These are phyloP conservation scores for Cercospora zeina DNA, from an alignment of 2,329 filamentous ascomycete species.

Conservation along the genomic window DNA sequence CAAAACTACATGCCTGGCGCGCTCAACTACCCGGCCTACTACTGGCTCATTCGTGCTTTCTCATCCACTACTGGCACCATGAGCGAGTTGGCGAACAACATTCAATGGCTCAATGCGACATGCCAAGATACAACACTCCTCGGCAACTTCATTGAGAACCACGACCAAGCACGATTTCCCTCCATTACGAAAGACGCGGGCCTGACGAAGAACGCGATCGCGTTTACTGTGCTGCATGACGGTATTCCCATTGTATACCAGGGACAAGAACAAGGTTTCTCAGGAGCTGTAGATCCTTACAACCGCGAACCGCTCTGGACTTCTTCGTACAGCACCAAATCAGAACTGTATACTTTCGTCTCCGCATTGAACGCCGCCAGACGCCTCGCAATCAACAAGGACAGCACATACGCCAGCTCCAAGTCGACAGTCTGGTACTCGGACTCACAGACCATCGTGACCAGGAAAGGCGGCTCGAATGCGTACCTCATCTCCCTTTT, in stretches of 20 bases:
- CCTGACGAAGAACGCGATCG: slow-evolving; percentile 60
- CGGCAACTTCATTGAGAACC: slow-evolving; percentile 42
- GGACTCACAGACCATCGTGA: slow-evolving; percentile 26
- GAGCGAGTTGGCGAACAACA: slow-evolving; percentile 39
- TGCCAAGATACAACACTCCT: slow-evolving; percentile 44
- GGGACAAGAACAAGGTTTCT: slow-evolving; percentile 62
- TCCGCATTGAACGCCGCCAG: slow-evolving; percentile 53
- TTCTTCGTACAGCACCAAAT: slow-evolving; percentile 42
- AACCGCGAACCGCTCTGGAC: slow-evolving; percentile 46
- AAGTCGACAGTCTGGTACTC: slow-evolving; percentile 40
- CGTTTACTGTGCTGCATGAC: slow-evolving; percentile 59
- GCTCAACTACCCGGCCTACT: slow-evolving; percentile 49
- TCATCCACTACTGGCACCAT: slow-evolving; percentile 40
- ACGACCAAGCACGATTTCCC: slow-evolving; percentile 43
- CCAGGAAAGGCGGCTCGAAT: slow-evolving; percentile 18
- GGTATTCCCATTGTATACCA: slow-evolving; percentile 66
- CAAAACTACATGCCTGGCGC: slow-evolving; percentile 47
- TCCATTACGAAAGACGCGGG: slow-evolving; percentile 54
- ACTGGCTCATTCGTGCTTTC: slow-evolving; percentile 41
- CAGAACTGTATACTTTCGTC: slow-evolving; percentile 45
- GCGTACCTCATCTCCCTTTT: slow-evolving; percentile 23
- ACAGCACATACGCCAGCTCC: slow-evolving; percentile 43
- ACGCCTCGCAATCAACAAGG: slow-evolving; percentile 44
- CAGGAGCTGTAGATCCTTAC: slow-evolving; percentile 36
- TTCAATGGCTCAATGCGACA: slow-evolving; percentile 32